phyloP scores from a whole-genome alignment of 768 basidiomycete species.

The Chalciporus chontae region DNA sequence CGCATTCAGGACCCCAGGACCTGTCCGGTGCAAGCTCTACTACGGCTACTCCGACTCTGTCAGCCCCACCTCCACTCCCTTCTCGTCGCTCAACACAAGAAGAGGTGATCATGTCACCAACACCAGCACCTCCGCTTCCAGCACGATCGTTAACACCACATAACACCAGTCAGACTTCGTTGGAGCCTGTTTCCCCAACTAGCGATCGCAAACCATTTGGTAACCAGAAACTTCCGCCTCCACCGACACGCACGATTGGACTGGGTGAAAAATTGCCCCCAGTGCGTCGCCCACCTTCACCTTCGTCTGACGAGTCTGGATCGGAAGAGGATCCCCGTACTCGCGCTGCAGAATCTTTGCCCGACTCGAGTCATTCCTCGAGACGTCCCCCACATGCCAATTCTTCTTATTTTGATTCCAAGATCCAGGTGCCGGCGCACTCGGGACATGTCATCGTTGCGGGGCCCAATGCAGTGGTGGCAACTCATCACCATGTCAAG shows the following conservation, averaged over 20 bases:
- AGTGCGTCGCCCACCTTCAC: slow-evolving; percentile 43
- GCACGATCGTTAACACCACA: slow-evolving; percentile 27
- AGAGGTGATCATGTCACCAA: slow-evolving; percentile 1
- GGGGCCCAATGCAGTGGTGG: slow-evolving; percentile 57
- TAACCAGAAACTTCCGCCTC: slow-evolving; percentile 55
- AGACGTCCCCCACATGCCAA: slow-evolving; percentile 42
- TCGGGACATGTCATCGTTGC: slow-evolving; percentile 52
- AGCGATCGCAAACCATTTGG: slow-evolving; percentile 27
- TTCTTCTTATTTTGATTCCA: slow-evolving; percentile 38
- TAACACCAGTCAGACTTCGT: not conserved
- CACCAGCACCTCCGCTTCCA: slow-evolving; percentile 33
- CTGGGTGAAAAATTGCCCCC: slow-evolving; percentile 69
- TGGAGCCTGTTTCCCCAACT: slow-evolving; percentile 20
- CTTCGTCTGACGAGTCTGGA: slow-evolving; percentile 47
- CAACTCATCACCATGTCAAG: slow-evolving; percentile 53
- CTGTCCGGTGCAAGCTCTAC: not conserved
- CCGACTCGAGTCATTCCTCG: slow-evolving; percentile 67
- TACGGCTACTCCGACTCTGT: slow-evolving; percentile 13
- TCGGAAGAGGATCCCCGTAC: slow-evolving; percentile 57
- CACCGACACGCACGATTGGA: slow-evolving; percentile 71
- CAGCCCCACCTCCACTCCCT: slow-evolving; percentile 39
- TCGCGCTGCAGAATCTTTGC: slow-evolving; percentile 50
- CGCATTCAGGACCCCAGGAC: not conserved
- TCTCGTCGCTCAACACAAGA: slow-evolving; percentile 25
- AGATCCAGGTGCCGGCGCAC: slow-evolving; percentile 54